A percentile compares a stretch with the other conserved stretches of the same genome.
Conservation (phyloP, 2,329 filamentous ascomycete genomes). For the Ophiosphaerella narmari region DNA sequence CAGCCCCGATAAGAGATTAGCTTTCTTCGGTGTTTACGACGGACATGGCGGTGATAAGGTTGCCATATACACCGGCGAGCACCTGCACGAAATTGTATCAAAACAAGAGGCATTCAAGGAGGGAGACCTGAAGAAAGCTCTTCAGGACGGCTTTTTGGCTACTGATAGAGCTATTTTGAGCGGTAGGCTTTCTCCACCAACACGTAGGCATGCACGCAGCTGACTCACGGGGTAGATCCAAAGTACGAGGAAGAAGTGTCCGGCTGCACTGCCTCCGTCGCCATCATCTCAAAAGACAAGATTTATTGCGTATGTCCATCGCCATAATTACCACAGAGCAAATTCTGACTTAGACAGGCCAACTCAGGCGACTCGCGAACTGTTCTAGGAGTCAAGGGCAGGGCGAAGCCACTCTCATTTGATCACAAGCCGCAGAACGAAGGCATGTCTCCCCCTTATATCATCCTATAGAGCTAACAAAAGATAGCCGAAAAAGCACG, state of each 20-base stretch:
- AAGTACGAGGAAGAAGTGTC: conserved; percentile 98
- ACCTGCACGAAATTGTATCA: conserved; percentile 90
- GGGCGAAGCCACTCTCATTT: conserved; percentile 97
- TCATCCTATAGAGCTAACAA: conserved; percentile 16
- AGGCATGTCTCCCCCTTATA: conserved; percentile 53
- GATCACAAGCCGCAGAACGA: conserved; percentile 99
- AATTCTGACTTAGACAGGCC: conserved; percentile 62
- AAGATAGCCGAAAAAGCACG: conserved; percentile 87
- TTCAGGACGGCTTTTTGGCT: conserved; percentile 96
- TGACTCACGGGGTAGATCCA: conserved; percentile 68
- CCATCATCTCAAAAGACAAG: conserved; percentile 85
- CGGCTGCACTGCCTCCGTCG: conserved; percentile 93
- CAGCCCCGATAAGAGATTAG: conserved; percentile 73
- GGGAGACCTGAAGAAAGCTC: conserved; percentile 89
- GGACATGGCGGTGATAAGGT: conserved; percentile 98
- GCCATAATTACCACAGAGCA: neutral
- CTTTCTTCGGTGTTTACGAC: conserved; percentile 98
- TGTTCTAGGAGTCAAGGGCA: conserved; percentile 93
- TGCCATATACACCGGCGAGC: conserved; percentile 86
- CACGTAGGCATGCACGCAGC: conserved; percentile 11
- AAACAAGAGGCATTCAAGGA: conserved; percentile 94
- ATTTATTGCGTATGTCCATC: conserved; percentile 85
- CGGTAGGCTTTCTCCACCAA: conserved; percentile 61
- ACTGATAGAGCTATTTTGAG: conserved; percentile 95
- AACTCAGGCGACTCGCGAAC: conserved; percentile 96